Conservation (phyloP, 108 stramenopile genomes). For the Pseudonitzschia multistriata region DNA sequence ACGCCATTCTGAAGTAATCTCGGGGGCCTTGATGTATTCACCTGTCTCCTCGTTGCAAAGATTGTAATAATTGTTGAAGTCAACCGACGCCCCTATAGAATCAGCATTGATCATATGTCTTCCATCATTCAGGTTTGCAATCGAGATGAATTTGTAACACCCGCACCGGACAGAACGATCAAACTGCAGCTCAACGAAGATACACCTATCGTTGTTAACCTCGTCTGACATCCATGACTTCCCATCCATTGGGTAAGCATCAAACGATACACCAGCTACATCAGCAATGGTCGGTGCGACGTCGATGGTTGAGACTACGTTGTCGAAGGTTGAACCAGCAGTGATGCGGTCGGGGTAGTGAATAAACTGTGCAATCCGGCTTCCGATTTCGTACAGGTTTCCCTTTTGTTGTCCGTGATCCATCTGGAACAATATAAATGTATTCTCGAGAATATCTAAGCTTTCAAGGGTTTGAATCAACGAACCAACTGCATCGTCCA, state of each 20-base stretch:
- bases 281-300: conserved; percentile 34
- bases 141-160: conserved; percentile 27
- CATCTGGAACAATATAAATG: conserved; percentile 38
- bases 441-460: conserved; percentile 33
- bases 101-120: neutral
- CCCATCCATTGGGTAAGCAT: conserved; percentile 33
- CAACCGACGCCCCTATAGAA: neutral
- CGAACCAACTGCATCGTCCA: conserved; percentile 45
- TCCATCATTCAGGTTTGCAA: neutral
- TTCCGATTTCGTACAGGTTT: conserved; percentile 37
- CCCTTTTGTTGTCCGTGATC: conserved; percentile 45
- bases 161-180: conserved; percentile 41
- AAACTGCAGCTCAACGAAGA: conserved; percentile 26
- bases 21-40: neutral
- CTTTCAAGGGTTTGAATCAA: conserved; percentile 30
- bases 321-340: conserved; percentile 19
- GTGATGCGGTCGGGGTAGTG: conserved; percentile 24
- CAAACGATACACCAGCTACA: conserved; percentile 21
- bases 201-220: conserved; percentile 23
- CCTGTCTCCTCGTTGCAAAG: conserved; percentile 7
- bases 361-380: conserved; percentile 34
- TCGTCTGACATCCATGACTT: conserved; percentile 23
- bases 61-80: neutral
- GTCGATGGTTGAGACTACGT: conserved; percentile 31
- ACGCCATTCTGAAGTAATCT: neutral